phyloP scores from a whole-genome alignment of 495 filamentous ascomycete species.

The Penicillium cosmopolitanum region DNA sequence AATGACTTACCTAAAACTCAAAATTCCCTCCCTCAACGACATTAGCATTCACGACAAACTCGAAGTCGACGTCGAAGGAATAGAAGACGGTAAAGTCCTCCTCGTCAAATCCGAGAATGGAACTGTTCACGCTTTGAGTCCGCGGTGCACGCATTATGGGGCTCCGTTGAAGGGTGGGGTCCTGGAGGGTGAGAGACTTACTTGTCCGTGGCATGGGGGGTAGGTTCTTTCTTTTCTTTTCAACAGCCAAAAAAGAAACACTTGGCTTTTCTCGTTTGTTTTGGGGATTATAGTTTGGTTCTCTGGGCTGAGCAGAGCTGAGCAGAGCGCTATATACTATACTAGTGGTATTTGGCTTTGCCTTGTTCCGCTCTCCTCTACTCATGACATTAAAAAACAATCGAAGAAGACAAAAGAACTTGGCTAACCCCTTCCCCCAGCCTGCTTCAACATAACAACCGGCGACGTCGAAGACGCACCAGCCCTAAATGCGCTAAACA shows the following conservation, averaged over 20 bases:
- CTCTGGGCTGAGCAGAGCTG: no score
- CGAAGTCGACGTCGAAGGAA: conserved; percentile 87
- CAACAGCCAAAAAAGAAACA: no score
- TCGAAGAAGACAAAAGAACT: no score
- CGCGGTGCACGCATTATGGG: conserved; percentile 94
- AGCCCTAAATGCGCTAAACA: conserved; percentile 77
- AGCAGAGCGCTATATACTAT: no score
- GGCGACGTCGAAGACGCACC: conserved; percentile 96
- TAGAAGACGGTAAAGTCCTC: conserved; percentile 82
- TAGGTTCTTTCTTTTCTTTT: conserved; percentile 37
- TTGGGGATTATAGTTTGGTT: no score
- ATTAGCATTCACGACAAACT: conserved; percentile 78
- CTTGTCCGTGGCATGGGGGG: conserved; percentile 97
- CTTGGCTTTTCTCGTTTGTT: no score
- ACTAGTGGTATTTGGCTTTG: no score
- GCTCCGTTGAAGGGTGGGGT: conserved; percentile 86
- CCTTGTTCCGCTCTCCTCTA: no score
- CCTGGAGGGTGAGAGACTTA: conserved; percentile 80
- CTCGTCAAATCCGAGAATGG: conserved; percentile 71
- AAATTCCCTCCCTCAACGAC: conserved; percentile 69
- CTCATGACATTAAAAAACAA: no score
- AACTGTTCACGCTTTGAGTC: conserved; percentile 74
- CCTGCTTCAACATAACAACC: conserved; percentile 87
- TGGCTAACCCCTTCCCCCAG: conserved; percentile 43
- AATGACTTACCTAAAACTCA: conserved; percentile 82